Base-by-base conservation (phyloP, 345 rosid species). In the Linum trigynum region DNA sequence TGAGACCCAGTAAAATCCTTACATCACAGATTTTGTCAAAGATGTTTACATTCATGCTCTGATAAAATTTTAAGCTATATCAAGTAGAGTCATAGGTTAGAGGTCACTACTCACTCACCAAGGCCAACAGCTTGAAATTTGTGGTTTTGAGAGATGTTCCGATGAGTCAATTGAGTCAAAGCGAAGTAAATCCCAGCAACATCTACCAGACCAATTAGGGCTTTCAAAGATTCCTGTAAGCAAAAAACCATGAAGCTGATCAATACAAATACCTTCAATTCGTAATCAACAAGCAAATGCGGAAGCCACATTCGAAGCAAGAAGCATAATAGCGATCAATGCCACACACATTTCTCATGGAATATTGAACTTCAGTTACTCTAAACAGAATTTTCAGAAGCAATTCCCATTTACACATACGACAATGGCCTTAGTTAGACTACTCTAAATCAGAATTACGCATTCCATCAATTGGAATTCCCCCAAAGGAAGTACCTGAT, bases 121-220 rank as follows among this genome's bases (percentile, higher is more conserved):
- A 92, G 92, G 17, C 98, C 98, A 72, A 92, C 94, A 45, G 98
- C 97, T 68, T 92, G 98, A 78, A 89, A 92, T 79, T 92, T 92
- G 71, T 92, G 98, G 68, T 92, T 89, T 66, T 89, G 98, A 55
- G 98, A 92, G 71, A 92, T 92, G 78, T 92, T 92, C 79, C 98
- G 72, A 81, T 92, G 98, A 56, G 95, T 87, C 74, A 92, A 79
- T 78, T 89, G 96, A 35, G 98, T 85, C 65, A 92, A 77, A 64
- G 98, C 96, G 81, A 75, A 87, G 76, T 92, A 92, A 14, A 92
- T 84, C 68, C 98, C 98, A 75, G 96, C 98, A 63, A 92, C 98
- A 76, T 92, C 98, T 61, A 92, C 82, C 65, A 92, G 88, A 65
- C 98, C 96, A 67, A 92, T 92, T 66, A 89, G 71, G 64, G 97